Conservation (phyloP, 768 basidiomycete species). For the Russula vinacea region DNA sequence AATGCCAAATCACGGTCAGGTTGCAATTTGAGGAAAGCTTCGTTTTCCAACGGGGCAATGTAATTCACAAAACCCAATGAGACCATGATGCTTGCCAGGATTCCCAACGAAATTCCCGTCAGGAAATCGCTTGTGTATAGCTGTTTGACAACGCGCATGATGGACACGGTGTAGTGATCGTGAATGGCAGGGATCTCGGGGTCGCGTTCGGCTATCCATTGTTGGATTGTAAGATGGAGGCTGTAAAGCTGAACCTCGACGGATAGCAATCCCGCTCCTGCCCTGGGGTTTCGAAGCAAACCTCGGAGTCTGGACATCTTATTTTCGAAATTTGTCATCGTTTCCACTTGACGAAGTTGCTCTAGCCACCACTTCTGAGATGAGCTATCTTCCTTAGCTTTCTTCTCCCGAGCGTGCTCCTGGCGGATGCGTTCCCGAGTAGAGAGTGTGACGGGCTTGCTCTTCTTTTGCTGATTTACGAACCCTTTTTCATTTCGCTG, state of each 20-base stretch:
- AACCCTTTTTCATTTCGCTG: constrained; percentile 7
- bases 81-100: constrained; percentile 42
- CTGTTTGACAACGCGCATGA: constrained; percentile 51
- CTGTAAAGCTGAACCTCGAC: constrained; percentile 53
- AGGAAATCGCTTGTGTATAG: constrained; percentile 41
- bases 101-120: constrained; percentile 37
- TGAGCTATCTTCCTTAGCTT: constrained; percentile 36
- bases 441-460: constrained; percentile 34
- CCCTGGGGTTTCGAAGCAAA: constrained; percentile 47
- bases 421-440: constrained; percentile 44
- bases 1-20: constrained; percentile 42
- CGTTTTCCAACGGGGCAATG: constrained; percentile 31
- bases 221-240: constrained; percentile 49
- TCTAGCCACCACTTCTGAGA: constrained; percentile 49
- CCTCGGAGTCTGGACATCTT: constrained; percentile 39
- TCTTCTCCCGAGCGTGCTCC: constrained; percentile 43
- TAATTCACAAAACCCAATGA: constrained; percentile 50
- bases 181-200: constrained; percentile 40
- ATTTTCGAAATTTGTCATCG: constrained; percentile 35
- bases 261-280: constrained; percentile 43
- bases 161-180: constrained; percentile 46
- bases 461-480: constrained; percentile 35
- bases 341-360: constrained; percentile 43
- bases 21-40: constrained; percentile 27
- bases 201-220: constrained; percentile 51